Evolutionary conservation across 352 stramenopile species (phyloP), one percentile per base, ranked within the genome.

Genomic region (Pythium aquatile): DNA sequence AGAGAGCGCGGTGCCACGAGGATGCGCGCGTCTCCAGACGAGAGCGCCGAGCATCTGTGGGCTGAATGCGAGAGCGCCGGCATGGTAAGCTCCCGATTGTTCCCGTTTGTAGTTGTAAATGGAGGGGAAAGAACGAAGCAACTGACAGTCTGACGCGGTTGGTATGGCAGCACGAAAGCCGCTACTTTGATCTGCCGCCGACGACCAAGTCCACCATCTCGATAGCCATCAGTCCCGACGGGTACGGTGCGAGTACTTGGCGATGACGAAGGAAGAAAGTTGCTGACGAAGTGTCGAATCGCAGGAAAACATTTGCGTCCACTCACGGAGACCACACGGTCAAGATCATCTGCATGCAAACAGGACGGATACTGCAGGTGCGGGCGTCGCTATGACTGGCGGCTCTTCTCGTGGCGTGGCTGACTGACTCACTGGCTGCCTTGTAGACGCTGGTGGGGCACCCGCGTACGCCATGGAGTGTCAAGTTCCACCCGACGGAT

Each of bases 271-370:
- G 20, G 20, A 24, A 24, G 20, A 24, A 24, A 5, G 32, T 48
- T 60, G 5, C 17, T 20, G 48, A 35, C 6, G 44, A 52, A 42
- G 42, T 58, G 0, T 54, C 3, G 29, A 1, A 10, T 29, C 37
- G 13, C 60, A 94, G 87, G 51, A 93, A 93, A 79, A 93, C 81
- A 10, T 97, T 99, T 77, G 97, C 97, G 29, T 98, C 94, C 3
- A 99, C 97, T 1, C 97, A 99, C 70, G 97, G 97, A 39, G 97
- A 99, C 75, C 97, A 99, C 74, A 98, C 96, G 4, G 93, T 99
- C 65, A 99, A 99, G 80, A 98, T 99, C 55, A 97, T 98, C 49
- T 97, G 90, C 71, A 97, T 96, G 54, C 70, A 87, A 52, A 98
- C 91, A 7, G 72, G 83, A 6, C 80, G 82, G 63, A 86, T 97